Conservation (phyloP, 2,329 filamentous ascomycete genomes). For the Fusarium avenaceum region DNA sequence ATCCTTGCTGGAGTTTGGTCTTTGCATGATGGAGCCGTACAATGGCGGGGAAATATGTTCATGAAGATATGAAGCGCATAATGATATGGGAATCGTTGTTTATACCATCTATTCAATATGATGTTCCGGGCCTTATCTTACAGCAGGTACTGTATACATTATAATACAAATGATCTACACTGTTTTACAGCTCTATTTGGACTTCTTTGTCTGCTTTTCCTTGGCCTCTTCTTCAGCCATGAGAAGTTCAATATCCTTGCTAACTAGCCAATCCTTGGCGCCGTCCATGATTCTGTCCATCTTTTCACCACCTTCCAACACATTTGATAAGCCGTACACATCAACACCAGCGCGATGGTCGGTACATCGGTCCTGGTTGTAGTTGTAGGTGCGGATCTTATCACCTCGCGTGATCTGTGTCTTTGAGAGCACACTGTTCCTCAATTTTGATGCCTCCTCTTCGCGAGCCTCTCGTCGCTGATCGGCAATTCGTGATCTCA, state of each 20-base stretch:
- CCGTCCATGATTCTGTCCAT: constrained; percentile 83
- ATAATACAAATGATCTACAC: constrained; percentile 30
- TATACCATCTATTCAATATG: constrained; percentile 16
- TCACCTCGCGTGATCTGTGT: constrained; percentile 90
- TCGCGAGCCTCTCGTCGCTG: constrained; percentile 84
- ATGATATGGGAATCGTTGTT: constrained; percentile 26
- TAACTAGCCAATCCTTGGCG: constrained; percentile 80
- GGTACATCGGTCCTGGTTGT: constrained; percentile 80
- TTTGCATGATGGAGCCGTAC: constrained; percentile 15
- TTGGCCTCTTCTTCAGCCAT: constrained; percentile 71
- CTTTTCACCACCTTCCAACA: constrained; percentile 79
- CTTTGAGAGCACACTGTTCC: constrained; percentile 82
- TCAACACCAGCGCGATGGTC: constrained; percentile 88
- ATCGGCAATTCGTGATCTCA: constrained; percentile 86
- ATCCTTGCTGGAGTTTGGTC: constrained; percentile 42
- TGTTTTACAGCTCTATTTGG: constrained; percentile 20
- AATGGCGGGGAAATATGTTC: constrained; percentile 1
- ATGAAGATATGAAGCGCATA: constrained; percentile 31
- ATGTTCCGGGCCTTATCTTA: constrained; percentile 27
- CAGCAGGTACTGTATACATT: constrained; percentile 35
- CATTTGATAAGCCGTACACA: constrained; percentile 82
- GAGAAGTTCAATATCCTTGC: constrained; percentile 79
- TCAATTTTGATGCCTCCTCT: constrained; percentile 79
- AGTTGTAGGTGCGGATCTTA: constrained; percentile 95
- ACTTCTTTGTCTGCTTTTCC: constrained; percentile 34